Evolutionary conservation across 371 early-diverging fungal genomes (phyloP), one percentile per base, ranked within the genome.

Genomic region (Apophysomyces ossiformis): DNA sequence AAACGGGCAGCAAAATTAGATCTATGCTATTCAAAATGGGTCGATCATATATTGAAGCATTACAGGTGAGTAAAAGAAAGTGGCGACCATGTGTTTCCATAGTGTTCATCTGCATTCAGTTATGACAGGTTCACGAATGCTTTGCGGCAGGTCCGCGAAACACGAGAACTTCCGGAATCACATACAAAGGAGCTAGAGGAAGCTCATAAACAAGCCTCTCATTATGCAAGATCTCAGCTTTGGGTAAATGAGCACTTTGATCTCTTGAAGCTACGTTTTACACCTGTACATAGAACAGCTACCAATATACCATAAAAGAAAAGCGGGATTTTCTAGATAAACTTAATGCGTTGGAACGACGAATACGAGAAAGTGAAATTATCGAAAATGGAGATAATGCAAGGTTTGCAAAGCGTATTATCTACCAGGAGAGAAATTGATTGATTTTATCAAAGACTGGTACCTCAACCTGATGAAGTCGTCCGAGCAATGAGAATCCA

Each of bases 401-500:
- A 60, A 60, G 54, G 54, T 50, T 18, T 9, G 54, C 11, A 60
- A 44, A 18, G 9, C 12, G 45, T 13, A 18, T 38, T 13, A 43
- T 12, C 39, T 13, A 35, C 13, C 7, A 45, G 18, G 12, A 60
- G 43, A 13, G n/a, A 58, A 21, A 60, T 18, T 43, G 32, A 60
- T 16, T 43, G 43, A 16, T 13, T 15, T 43, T 16, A 12, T 21
- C n/a, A 13, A 54, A 66, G 57, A 18, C 35, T 38, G 7, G 57
- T 61, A 16, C 67, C 67, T 18, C 32, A 61, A 56, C 67, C 67
- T 36, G 50, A 56, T 6, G 38, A 41, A 35, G 57, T 60, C 0
- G 35, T 61, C 18, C 67, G 61, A 58, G 59, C 67, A 36, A n/a
- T 66, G 26, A 56, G 67, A 8, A 56, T 66, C 39, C 50, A 66